Evolutionary conservation across 306 rosid genomes (phyloP), one percentile per base, ranked within the genome.

Genomic region (Prinsepia uniflora): DNA sequence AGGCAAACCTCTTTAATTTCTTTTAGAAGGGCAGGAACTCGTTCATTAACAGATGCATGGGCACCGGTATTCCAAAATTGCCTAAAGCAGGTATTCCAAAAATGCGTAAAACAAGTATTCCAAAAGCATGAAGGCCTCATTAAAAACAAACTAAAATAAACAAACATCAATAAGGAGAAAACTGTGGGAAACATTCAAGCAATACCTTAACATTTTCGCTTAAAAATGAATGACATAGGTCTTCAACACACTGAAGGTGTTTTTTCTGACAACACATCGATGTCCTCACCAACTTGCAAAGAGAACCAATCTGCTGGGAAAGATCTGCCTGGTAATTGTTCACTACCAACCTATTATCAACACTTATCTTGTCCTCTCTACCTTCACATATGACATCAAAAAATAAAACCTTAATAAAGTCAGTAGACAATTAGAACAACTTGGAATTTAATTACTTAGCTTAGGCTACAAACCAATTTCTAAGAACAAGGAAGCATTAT

Each of bases 321-420:
- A 95, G 96, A 68, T 91, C 96, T 8, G 20, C 78, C 82, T 91
- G 96, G 79, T 81, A 95, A 81, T 80, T 85, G 74, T 76, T 80
- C 74, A 95, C 92, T 56, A 89, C 84, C 65, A 84, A 70, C 74
- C 88, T 84, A 75, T 95, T 95, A 40, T 86, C 89, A 10, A 90
- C 52, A 78, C 76, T 86, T 76, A 91, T 43, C 75, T 80, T 85
- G 75, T 95, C 97, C 80, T 95, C 97, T 85, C 97, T 86, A 57
- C 91, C 99, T 95, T 72, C 13, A 72, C 40, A 44, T 54, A 24
- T 30, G 48, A 47, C 10, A 63, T 12, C 44, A 41, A 22, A 48
- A 19, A 67, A 3, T 30, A 49, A 24, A 63, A 10, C 3, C 22
- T 61, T 41, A n/a, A 36, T 4, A 44, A n/a, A 52, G 18, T 63